These are phyloP conservation scores for Lablab purpureus DNA, from an alignment of 306 rosid species.

Conservation along the genomic window DNA sequence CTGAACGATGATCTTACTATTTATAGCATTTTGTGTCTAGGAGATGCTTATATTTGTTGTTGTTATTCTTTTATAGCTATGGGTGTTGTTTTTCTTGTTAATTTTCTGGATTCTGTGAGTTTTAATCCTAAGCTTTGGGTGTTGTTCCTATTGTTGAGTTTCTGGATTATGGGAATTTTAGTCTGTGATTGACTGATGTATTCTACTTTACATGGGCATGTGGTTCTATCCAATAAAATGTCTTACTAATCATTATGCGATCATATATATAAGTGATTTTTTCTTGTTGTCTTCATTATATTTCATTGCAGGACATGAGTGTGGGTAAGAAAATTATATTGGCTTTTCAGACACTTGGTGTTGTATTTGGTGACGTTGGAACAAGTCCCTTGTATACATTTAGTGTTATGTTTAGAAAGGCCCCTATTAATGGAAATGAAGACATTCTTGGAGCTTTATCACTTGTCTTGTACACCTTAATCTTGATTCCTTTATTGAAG, in stretches of 20 bases:
- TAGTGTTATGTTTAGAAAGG: conserved; percentile 94
- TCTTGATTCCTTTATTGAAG: conserved; percentile 91
- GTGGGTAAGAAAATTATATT: conserved; percentile 74
- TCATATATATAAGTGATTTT: background rate
- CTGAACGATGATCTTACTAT: background rate
- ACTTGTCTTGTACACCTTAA: conserved; percentile 86
- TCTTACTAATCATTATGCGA: background rate
- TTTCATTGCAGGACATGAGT: conserved; percentile 75
- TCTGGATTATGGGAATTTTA: conserved; percentile 20
- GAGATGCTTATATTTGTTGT: background rate
- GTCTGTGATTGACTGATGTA: background rate
- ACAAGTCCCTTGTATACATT: conserved; percentile 97
- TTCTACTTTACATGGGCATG: background rate
- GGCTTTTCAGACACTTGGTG: conserved; percentile 96
- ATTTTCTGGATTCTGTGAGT: conserved; percentile 27
- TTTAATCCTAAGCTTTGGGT: background rate
- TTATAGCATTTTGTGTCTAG: background rate
- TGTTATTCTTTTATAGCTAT: background rate
- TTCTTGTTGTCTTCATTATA: conserved; percentile 37
- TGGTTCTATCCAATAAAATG: conserved; percentile 6
- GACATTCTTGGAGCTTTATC: conserved; percentile 97
- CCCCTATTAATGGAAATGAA: conserved; percentile 85
- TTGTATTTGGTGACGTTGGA: conserved; percentile 99
- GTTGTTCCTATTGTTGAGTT: conserved; percentile 13
- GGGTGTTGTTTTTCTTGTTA: background rate